phyloP scores from a whole-genome alignment of 2,329 filamentous ascomycete species.

The Aspergillus terreus region DNA sequence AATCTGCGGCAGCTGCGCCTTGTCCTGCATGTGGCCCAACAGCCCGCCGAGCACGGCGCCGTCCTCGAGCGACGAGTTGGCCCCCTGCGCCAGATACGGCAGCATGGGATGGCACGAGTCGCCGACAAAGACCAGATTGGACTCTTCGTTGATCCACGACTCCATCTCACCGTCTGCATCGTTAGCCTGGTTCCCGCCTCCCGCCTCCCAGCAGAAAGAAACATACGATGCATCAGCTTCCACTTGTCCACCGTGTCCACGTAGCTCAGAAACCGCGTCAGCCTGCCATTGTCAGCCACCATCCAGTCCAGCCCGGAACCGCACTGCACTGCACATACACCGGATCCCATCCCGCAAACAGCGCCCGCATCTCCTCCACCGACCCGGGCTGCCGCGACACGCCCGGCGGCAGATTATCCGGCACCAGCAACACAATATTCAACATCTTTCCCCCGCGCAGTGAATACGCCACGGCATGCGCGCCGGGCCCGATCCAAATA shows the following conservation, averaged over 20 bases:
- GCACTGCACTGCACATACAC: conserved; percentile 21
- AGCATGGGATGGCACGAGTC: conserved; percentile 64
- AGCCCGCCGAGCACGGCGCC: conserved; percentile 62
- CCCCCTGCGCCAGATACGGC: conserved; percentile 62
- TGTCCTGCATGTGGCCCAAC: conserved; percentile 49
- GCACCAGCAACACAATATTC: conserved; percentile 64
- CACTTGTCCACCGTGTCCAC: conserved; percentile 64
- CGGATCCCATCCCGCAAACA: conserved; percentile 65
- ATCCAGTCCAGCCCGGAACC: not conserved
- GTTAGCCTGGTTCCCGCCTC: not conserved
- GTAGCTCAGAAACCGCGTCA: conserved; percentile 43
- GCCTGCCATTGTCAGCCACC: conserved; percentile 8
- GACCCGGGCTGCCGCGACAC: conserved; percentile 52
- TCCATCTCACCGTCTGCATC: conserved; percentile 46
- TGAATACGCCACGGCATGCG: conserved; percentile 60
- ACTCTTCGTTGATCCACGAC: conserved; percentile 52
- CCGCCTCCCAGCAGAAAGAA: not conserved
- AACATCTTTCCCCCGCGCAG: conserved; percentile 57
- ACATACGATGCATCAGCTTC: conserved; percentile 55
- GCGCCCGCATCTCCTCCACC: conserved; percentile 56
- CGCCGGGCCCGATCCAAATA: conserved; percentile 62
- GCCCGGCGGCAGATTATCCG: conserved; percentile 57
- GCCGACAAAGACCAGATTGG: conserved; percentile 52
- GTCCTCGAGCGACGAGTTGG: conserved; percentile 65
- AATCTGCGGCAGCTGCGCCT: conserved; percentile 40